Evolutionary conservation across 345 rosid genomes (phyloP), one percentile per base, ranked within the genome.

Genomic region (Carallia pectinifolia): DNA sequence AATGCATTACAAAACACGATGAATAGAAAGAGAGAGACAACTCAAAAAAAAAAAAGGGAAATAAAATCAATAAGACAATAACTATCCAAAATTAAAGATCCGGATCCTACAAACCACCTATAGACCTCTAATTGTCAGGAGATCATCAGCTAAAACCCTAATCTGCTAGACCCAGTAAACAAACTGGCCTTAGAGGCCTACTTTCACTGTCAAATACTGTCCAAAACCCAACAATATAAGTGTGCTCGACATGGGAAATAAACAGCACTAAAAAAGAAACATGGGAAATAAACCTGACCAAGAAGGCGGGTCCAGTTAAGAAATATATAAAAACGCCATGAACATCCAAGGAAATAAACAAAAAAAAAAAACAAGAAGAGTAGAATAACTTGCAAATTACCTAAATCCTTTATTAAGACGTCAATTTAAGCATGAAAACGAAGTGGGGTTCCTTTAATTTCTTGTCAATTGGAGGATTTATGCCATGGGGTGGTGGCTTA

Each of bases 91-190:
- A 62, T 67, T 36, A 71, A 36, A 48, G n/a, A 71, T 13, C 37
- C 31, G 40, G 58, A 67, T 67, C 65, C 56, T 54, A 44, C 4
- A 71, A 18, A 63, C 74, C 53, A 72, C 80, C 47, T 71, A 36
- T 19, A 66, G 44, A 53, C 29, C 38, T 18, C 8, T 2, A 29
- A 40, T 31, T 9, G 47, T 58, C 64, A 61, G 47, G 61, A 53
- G 53, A 69, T 8, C 10, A 65, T 19, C 58, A 48, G 69, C 66
- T 62, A 71, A 58, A 77, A 72, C 76, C 76, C 70, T 58, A 77
- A 66, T n/a, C 44, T 4, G 47, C 68, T 53, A 61, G 47, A 72
- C 72, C 76, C 69, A 68, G 33, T 63, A 44, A 48, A 40, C 47
- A 12, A 67, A 29, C 30, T 58, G 30, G 33, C 36, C 71, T 5